Conservation (phyloP, 2,329 filamentous ascomycete genomes). For the Emmonsiellopsis sp. region DNA sequence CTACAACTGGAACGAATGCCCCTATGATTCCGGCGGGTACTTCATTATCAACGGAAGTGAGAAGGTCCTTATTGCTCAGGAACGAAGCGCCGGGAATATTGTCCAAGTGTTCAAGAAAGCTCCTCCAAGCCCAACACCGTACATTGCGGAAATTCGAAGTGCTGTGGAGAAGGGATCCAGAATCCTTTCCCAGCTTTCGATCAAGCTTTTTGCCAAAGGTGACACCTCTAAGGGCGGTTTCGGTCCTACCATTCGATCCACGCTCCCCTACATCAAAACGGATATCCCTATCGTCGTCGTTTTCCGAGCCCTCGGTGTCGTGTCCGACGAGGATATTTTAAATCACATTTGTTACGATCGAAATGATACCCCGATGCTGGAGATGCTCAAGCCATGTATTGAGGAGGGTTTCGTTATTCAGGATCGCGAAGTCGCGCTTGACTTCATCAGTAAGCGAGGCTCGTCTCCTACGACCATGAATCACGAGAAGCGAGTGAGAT, state of each 20-base stretch:
- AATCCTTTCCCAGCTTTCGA: constrained; percentile 81
- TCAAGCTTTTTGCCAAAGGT: constrained; percentile 83
- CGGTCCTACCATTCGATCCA: constrained; percentile 81
- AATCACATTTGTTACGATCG: constrained; percentile 97
- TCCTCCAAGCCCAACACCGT: constrained; percentile 80
- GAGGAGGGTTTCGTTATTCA: constrained; percentile 96
- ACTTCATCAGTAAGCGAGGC: constrained; percentile 91
- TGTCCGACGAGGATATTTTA: constrained; percentile 94
- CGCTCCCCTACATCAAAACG: constrained; percentile 84
- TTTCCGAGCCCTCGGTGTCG: constrained; percentile 88
- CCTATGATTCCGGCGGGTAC: constrained; percentile 96
- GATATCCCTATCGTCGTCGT: constrained; percentile 93
- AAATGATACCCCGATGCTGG: constrained; percentile 91
- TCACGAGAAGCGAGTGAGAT: constrained; percentile 79
- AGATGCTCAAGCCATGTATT: constrained; percentile 94
- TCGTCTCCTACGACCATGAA: constrained; percentile 60
- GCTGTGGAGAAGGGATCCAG: constrained; percentile 93
- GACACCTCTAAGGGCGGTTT: constrained; percentile 69
- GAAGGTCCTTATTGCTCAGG: constrained; percentile 95
- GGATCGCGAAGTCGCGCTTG: constrained; percentile 84
- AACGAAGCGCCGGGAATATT: constrained; percentile 94
- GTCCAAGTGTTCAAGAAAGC: constrained; percentile 99
- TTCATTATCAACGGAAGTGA: constrained; percentile 99
- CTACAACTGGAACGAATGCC: constrained; percentile 89
- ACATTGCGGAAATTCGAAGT: constrained; percentile 91